Evolutionary conservation across 495 filamentous ascomycete species (phyloP), one percentile per base, ranked within the genome.

Genomic region (Achaetomiella virescens): DNA sequence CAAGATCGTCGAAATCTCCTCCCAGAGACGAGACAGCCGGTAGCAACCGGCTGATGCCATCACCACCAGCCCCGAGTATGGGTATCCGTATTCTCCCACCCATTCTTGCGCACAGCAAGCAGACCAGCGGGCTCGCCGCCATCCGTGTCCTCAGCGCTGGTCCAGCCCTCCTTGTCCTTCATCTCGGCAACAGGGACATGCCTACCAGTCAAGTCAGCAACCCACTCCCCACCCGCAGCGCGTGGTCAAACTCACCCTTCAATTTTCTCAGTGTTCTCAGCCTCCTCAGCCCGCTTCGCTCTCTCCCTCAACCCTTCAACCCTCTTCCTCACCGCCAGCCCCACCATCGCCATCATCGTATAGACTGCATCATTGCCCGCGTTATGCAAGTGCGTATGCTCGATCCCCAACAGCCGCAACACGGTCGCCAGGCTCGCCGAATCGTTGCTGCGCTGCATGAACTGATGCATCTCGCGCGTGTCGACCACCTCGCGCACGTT

Each of bases 341-440:
- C 78, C 11, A 97, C 66, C 76, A 96, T 78, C 25, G 82, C 86
- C 57, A 84, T 82, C 55, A 97, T 64, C 0, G 92, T 92, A 67
- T 88, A 95, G 6, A 81, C 81, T 5, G 93, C 93, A 65, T 98
- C 93, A 65, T 98, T 98, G n/a, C 93, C 82, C 3, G 87, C 93
- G 61, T 97, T 97, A 70, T 98, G 93, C 41, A 91, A 72, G 60
- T 91, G 72, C 72, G 76, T 78, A 6, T 71, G 79, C 1, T 66
- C 62, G 12, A 95, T 77, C 11, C 75, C 82, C 31, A 95, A 66
- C n/a, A 82, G 77, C 43, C 64, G 54, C 27, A 95, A 77, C n/a
- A 95, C 70, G 12, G 31, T 63, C 2, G 67, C 77, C 15, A 98
- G 79, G 2, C 76, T 79, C 20, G 76, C 74, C 3, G 68, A 48